Conservation (phyloP, 495 filamentous ascomycete species). For the Cairneyella variabilis region DNA sequence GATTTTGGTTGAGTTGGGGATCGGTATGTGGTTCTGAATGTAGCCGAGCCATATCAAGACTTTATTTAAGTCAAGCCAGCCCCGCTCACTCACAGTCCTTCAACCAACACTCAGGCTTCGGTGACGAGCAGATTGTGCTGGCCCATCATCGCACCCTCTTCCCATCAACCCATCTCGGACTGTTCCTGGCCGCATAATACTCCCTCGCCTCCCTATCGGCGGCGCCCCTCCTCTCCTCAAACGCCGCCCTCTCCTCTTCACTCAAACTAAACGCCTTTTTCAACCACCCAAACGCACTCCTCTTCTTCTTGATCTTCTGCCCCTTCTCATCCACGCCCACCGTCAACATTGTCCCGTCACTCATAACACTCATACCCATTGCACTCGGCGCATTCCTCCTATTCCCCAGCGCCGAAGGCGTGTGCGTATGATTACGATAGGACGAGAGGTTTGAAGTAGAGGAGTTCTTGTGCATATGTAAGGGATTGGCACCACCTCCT, state of each 20-base stretch:
- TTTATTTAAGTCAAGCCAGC: too few species aligned
- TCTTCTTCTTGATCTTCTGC: slow-evolving; percentile 50
- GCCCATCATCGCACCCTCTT: slow-evolving; percentile 6
- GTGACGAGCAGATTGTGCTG: too few species aligned
- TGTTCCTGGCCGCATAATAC: slow-evolving; percentile 3
- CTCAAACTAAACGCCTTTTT: slow-evolving; percentile 55
- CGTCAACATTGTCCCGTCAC: slow-evolving; percentile 19
- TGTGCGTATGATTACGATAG: slow-evolving; percentile 31
- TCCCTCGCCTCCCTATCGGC: slow-evolving; percentile 1
- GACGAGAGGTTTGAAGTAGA: slow-evolving; percentile 25
- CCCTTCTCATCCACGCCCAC: slow-evolving; percentile 27
- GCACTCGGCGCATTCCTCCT: slow-evolving; percentile 18
- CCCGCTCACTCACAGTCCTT: too few species aligned
- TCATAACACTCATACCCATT: slow-evolving; percentile 47
- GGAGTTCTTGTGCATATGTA: slow-evolving; percentile 26
- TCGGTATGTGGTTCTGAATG: too few species aligned
- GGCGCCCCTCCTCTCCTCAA: slow-evolving; percentile 38
- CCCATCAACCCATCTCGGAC: slow-evolving; percentile 15
- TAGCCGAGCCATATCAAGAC: too few species aligned
- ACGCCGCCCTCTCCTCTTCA: slow-evolving; percentile 50
- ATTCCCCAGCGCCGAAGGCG: slow-evolving; percentile 41
- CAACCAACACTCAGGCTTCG: too few species aligned
- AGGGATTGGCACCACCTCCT: slow-evolving; percentile 26
- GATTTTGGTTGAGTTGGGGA: too few species aligned
- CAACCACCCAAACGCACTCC: slow-evolving; percentile 55